Evolutionary conservation across 75 land plant species (phyloP).

Genomic region (Sequoia sempervirens): DNA sequence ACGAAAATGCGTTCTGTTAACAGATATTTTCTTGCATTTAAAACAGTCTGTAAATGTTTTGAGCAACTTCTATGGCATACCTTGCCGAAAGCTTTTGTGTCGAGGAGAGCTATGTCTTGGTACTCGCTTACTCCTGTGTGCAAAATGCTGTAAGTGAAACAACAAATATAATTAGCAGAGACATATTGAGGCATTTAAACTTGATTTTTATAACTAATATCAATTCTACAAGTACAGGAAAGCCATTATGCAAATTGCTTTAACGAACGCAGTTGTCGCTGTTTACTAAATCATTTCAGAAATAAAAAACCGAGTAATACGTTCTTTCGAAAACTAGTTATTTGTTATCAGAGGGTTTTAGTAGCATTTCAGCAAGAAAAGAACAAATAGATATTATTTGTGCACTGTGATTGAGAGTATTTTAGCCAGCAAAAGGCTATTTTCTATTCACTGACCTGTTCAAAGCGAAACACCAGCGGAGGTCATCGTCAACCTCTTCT

Average conservation of each 20-base stretch:
- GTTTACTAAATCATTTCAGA: no score
- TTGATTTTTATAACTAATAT: neutral
- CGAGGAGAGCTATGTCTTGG: conserved; percentile 59
- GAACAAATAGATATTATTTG: neutral
- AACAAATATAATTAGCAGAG: neutral
- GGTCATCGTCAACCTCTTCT: conserved; percentile 56
- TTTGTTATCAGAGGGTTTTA: neutral
- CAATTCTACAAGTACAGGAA: no score
- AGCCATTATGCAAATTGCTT: no score
- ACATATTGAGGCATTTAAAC: neutral
- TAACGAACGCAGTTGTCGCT: no score
- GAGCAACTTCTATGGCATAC: conserved; percentile 6
- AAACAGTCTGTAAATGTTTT: neutral
- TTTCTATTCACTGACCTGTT: conserved; percentile 24
- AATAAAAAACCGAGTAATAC: neutral
- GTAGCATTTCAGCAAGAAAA: neutral
- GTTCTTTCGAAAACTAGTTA: neutral
- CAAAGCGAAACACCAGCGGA: conserved; percentile 54
- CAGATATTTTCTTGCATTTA: neutral
- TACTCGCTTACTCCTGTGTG: conserved; percentile 56
- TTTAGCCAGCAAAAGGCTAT: neutral
- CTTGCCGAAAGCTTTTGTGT: conserved; percentile 68
- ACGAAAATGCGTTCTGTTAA: neutral
- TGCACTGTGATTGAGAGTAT: neutral
- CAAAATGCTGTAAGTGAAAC: conserved; percentile 29